Evolutionary conservation across 441 rosid species (phyloP), one percentile per base, ranked within the genome.

Genomic region (Biscutella auriculata): DNA sequence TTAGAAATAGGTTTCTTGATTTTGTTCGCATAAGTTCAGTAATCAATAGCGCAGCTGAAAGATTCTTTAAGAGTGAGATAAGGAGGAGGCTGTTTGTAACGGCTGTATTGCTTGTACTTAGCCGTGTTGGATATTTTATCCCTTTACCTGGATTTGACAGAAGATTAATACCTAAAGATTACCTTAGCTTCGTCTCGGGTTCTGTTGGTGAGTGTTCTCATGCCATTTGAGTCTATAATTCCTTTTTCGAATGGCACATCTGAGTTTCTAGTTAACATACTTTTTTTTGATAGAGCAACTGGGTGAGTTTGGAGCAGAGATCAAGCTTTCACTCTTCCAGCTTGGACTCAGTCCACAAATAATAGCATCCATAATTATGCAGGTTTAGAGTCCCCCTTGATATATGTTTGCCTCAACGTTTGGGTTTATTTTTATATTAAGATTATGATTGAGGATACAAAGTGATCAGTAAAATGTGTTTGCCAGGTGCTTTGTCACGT

Each of bases 271-370:
- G 48, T 16, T 57, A 28, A 57, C 45, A 28, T 44, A 5, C 5
- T 9, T 43, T 41, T 40, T 44, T 41, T 68, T 70, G 70, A 66
- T 76, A 85, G 98, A 91, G 76, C 95, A 91, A 41, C 75, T 91
- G 53, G 97, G 91, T 57, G 93, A 84, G 63, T 77, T 85, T 63
- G 68, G 87, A 59, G 66, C 91, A 46, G 87, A 81, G 74, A 81
- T 91, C 53, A 91, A 91, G 76, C 81, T 91, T 71, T 91, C 96
- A 0, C 69, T 85, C 60, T 91, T 91, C 63, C 98, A 88, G 82
- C 98, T 91, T 68, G 98, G 98, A 51, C 87, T 88, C 72, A 88
- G 93, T 75, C 98, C 98, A 35, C 95, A 82, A 73, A 91, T 85
- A 19, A 63, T 88, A 46, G 93, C 95, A 67, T 91, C 93, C 8